These are phyloP conservation scores for Suhomyces panamericanus DNA, from an alignment of 1,139 yeast species.

Conservation along the genomic window DNA sequence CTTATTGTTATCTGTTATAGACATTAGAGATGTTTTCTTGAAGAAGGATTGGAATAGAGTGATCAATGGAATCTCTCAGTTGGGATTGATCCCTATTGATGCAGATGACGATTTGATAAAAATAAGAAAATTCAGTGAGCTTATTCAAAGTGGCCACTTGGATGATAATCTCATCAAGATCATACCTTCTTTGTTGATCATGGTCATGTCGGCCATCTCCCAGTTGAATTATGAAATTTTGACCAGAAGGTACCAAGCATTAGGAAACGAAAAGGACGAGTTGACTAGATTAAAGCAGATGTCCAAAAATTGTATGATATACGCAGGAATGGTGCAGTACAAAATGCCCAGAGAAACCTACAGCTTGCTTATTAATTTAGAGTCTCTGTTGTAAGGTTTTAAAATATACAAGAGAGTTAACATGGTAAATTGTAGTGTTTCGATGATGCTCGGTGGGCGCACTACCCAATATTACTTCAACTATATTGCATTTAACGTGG, in stretches of 20 bases:
- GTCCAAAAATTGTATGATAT: constrained; percentile 87
- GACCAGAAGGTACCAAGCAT: constrained; percentile 48
- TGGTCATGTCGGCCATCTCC: constrained; percentile 78
- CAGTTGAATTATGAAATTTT: constrained; percentile 54
- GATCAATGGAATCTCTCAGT: constrained; percentile 53
- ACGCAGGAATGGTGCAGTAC: constrained; percentile 94
- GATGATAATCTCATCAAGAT: constrained; percentile 76
- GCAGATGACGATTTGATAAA: constrained; percentile 38
- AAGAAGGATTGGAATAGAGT: constrained; percentile 62
- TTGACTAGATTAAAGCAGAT: constrained; percentile 56
- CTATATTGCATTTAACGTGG: too few relatives aligned
- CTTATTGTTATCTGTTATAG: constrained; percentile 63
- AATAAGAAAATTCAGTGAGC: constrained; percentile 44
- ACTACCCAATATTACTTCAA: constrained; percentile 1
- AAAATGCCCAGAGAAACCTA: constrained; percentile 93
- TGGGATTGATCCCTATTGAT: constrained; percentile 67
- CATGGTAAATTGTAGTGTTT: too few relatives aligned
- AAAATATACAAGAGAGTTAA: neutral
- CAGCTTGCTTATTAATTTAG: constrained; percentile 70
- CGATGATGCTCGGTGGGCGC: neutral
- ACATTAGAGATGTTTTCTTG: constrained; percentile 63
- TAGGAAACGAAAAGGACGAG: constrained; percentile 55
- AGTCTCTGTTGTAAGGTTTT: constrained; percentile 42
- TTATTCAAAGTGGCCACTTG: constrained; percentile 46
- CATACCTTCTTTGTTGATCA: constrained; percentile 75